Conservation (phyloP, 345 rosid species). For the Sonneratia caseolaris region DNA sequence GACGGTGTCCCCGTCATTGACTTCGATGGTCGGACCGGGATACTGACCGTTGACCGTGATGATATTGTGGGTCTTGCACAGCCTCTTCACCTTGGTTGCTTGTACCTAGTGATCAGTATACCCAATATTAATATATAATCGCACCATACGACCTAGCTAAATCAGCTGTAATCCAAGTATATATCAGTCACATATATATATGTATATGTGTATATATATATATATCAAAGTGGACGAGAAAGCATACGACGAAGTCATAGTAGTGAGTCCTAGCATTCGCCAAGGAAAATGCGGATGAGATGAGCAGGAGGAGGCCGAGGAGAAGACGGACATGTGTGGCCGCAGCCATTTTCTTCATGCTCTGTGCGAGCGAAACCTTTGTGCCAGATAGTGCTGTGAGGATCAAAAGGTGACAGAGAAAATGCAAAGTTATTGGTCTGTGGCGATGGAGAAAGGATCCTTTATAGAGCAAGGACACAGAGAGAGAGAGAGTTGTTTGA, state of each 20-base stretch:
- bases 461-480: conserved; percentile 17
- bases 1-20: conserved; percentile 61
- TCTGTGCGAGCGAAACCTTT: not conserved
- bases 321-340: conserved; percentile 9
- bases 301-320: conserved; percentile 27
- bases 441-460: not conserved
- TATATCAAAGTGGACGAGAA: not conserved
- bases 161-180: no score
- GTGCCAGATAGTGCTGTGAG: not conserved
- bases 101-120: conserved; percentile 34
- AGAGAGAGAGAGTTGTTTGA: conserved; percentile 14
- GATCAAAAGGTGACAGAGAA: not conserved
- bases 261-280: conserved; percentile 41
- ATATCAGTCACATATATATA: no score
- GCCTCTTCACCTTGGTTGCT: conserved; percentile 84
- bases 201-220: not conserved
- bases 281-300: conserved; percentile 21
- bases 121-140: not conserved
- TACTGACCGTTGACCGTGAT: conserved; percentile 89
- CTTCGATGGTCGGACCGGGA: conserved; percentile 89
- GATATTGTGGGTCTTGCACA: conserved; percentile 63
- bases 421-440: not conserved
- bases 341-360: not conserved
- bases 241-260: conserved; percentile 70
- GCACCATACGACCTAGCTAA: not conserved